Base-by-base conservation (phyloP, 768 basidiomycete species). In the Strobilomyces echinocephalus region DNA sequence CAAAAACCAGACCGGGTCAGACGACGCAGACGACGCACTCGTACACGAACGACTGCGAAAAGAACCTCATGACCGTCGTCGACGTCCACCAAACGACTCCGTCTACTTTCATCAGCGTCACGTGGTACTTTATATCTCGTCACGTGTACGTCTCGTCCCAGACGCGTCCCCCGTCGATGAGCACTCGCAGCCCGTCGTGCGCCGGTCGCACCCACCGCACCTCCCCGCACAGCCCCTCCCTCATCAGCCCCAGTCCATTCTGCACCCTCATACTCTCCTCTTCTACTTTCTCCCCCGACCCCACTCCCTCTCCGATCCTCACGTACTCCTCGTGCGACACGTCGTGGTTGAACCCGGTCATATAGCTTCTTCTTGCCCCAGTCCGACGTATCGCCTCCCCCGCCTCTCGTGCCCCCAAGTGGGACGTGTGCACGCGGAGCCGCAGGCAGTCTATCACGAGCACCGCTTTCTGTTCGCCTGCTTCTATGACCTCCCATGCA, bases 401-500 rank as follows among this genome's bases (percentile, higher is more conserved):
- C 2, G 91, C 77, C 56, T 86, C 78, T 30, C 72, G 73, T n/a
- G 93, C 62, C 5, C 88, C 88, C 62, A 89, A 80, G 67, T 95
- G 93, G 8, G 90, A 92, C n/a, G 75, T 80, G 65, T 91, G 88
- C 3, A 76, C 65, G 8, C 68, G 63, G 3, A 90, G 75, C 48
- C 82, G 77, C 33, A 95, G 73, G 58, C 88, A 89, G 67, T 95
- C 92, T 36, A 93, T 74, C 46, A 93, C 79, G 54, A 88, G 75
- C 24, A 89, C 76, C 2, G 84, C 74, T 49, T 68, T 68, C 21
- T 52, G 57, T 30, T 52, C 46, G 5, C 57, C 60, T 14, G 55
- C 59, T 33, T 66, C 58, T 48, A 85, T 69, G 47, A 82, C 60
- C 18, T 68, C 62, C 88, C 88, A 91, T 38, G 83, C 79, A 34